Base-by-base conservation (phyloP, 345 rosid genomes). In the Eucalyptus shirleyi region DNA sequence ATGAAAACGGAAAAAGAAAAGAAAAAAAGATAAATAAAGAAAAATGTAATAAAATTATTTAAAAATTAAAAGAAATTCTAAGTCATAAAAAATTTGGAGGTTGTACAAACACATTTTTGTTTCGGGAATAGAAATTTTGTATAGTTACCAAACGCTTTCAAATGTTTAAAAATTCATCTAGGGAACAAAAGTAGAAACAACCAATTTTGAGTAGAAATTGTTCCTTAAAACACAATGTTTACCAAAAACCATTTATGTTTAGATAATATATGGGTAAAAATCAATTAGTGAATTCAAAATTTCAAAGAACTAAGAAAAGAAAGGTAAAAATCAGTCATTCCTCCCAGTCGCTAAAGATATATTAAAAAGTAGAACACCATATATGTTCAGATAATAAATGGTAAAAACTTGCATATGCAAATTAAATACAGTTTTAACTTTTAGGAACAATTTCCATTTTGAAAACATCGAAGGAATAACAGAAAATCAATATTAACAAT, bases 61-160 rank as follows among this genome's bases (percentile, higher is more conserved):
- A 19, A 53, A 53, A 18, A 51, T 18, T 51, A 51, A 18, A 51
- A 51, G 4, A 53, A 53, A 18, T 53, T 53, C 10, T 19, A 53
- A 53, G 4, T 19, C 56, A 53, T 53, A 53, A 19, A 53, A 53
- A 8, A 53, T 53, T 53, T 53, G 10, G 19, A 53, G 4, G 56
- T 53, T 0, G 10, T 2, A 53, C 5, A 4, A 7, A 53, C 4
- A 1, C 2, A 8, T 19, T 53, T 53, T 53, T n/a, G n/a, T n/a
- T n/a, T n/a, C n/a, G n/a, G n/a, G n/a, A n/a, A n/a, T n/a, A n/a
- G n/a, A n/a, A n/a, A n/a, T n/a, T n/a, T n/a, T n/a, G 0, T 53
- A 7, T 1, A 0, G 2, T 53, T 53, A 53, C 0, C 24, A 53
- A 19, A 53, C 5, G 4, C 0, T 8, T 53, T 53, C 5, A 1